Percentiles rank a stretch among this genome's conserved stretches.
phyloP scores from a whole-genome alignment of 2,329 filamentous ascomycete species.

The Trichoderma oligosporum region DNA sequence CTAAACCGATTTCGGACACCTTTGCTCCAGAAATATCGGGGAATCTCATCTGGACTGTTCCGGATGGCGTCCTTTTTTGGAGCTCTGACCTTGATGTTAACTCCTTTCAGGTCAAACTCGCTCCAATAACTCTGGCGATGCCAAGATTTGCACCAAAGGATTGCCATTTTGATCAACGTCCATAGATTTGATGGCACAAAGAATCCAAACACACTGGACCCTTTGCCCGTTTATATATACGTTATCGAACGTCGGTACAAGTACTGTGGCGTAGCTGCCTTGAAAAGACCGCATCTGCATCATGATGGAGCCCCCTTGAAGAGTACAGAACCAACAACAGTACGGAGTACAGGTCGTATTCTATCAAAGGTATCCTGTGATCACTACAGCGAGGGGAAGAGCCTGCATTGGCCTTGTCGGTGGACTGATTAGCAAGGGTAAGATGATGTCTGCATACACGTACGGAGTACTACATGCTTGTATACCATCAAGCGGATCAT shows the following conservation, averaged over 20 bases:
- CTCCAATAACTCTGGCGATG: slow-evolving; percentile 18
- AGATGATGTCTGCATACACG: slow-evolving; percentile 3
- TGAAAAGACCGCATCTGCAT: slow-evolving; percentile 17
- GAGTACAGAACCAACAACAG: slow-evolving; percentile 2
- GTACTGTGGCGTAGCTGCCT: not conserved
- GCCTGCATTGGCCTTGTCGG: not conserved
- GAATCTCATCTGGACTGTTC: slow-evolving; percentile 7
- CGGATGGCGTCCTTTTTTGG: slow-evolving; percentile 11
- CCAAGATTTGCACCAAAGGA: slow-evolving; percentile 5
- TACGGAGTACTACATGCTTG: no score
- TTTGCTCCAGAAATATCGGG: slow-evolving; percentile 21
- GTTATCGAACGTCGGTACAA: not conserved
- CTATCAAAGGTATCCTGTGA: not conserved
- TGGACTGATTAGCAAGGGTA: not conserved
- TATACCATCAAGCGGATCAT: no score
- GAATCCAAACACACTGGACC: not conserved
- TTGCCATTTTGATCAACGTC: slow-evolving; percentile 13
- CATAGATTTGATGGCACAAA: not conserved
- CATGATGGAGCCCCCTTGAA: slow-evolving; percentile 8
- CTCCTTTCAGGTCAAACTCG: slow-evolving; percentile 18
- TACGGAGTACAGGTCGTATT: slow-evolving; percentile 6
- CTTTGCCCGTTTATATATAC: slow-evolving; percentile 5
- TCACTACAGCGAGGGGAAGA: not conserved
- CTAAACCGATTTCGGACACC: slow-evolving; percentile 14
- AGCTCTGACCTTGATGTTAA: slow-evolving; percentile 19